Base-by-base conservation (phyloP, 257 asterid species). In the Agastache rugosa region DNA sequence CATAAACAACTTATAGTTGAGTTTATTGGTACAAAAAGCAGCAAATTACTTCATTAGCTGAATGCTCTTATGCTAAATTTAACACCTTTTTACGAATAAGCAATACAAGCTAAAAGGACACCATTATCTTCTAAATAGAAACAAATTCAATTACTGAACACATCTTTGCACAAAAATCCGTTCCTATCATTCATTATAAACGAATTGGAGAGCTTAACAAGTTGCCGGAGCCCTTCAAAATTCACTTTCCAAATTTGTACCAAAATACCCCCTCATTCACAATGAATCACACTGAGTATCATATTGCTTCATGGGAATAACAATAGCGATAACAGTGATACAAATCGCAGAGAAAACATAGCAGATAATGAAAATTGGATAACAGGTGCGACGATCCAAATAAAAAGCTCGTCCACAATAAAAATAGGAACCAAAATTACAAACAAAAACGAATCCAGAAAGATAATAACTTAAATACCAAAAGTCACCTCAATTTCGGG, bases 401-500 rank as follows among this genome's bases (percentile, higher is more conserved):
- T 9, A 39, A 67, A 69, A 48, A 59, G 61, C 63, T 74, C 64
- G 61, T 41, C 75, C 66, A 76, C 48, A 51, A 11, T 20, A 7
- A 20, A 59, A 5, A 48, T 41, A 8, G 16, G 44, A 34, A 47
- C 8, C 34, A 55, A 55, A 61, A 16, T 59, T 4, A 20, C 22
- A 39, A 48, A 14, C 6, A 10, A 55, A 31, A 17, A 1, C 27
- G 2, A 9, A 56, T 59, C 27, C 25, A 45, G 25, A 17, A 20
- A 41, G 25, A 17, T 63, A 17, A 31, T 19, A 68, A 45, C 47
- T 47, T n/a, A 59, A 53, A 11, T 0, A 10, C 11, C 16, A 59
- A 8, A 48, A 71, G 47, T 20, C 66, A 88, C 89, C 91, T 83
- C 88, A 65, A 16, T 61, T 64, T 82, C 84, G 34, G 82, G 53